Percentiles rank a stretch among this genome's conserved stretches.
Conservation (phyloP, 352 stramenopile genomes). For the Phytophthora pini region DNA sequence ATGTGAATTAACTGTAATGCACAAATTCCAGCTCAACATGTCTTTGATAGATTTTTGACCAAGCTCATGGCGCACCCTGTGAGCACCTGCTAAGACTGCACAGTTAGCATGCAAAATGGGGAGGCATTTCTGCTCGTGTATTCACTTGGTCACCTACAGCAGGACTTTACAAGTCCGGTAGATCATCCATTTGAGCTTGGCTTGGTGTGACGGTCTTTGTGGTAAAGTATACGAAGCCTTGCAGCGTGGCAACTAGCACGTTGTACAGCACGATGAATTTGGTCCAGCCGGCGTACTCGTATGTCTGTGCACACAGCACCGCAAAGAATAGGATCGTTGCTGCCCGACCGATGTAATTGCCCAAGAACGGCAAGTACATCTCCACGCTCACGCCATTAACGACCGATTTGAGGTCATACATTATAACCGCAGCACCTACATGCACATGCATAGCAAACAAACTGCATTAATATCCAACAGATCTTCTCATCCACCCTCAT, state of each 20-base stretch:
- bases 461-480: constrained; percentile 1
- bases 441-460: neutral
- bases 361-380: constrained; percentile 86
- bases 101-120: neutral
- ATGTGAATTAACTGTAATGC: too few species aligned
- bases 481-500: neutral
- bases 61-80: neutral
- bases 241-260: constrained; percentile 71
- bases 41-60: neutral
- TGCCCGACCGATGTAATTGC: constrained; percentile 87
- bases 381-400: constrained; percentile 86
- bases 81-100: too few species aligned
- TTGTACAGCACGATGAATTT: constrained; percentile 82
- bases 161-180: constrained; percentile 58
- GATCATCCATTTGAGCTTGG: constrained; percentile 66
- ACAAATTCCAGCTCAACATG: too few species aligned
- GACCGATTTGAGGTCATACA: constrained; percentile 88
- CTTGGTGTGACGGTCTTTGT: constrained; percentile 72
- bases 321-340: constrained; percentile 85
- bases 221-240: constrained; percentile 86
- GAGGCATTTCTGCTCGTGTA: constrained; percentile 17
- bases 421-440: constrained; percentile 69
- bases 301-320: constrained; percentile 72
- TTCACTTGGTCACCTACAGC: constrained; percentile 18
- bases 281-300: constrained; percentile 74